Percentiles rank a stretch among this genome's conserved stretches.
Evolutionary conservation across 129 eudicot species (phyloP).

Genomic region (Oenanthe sinensis): DNA sequence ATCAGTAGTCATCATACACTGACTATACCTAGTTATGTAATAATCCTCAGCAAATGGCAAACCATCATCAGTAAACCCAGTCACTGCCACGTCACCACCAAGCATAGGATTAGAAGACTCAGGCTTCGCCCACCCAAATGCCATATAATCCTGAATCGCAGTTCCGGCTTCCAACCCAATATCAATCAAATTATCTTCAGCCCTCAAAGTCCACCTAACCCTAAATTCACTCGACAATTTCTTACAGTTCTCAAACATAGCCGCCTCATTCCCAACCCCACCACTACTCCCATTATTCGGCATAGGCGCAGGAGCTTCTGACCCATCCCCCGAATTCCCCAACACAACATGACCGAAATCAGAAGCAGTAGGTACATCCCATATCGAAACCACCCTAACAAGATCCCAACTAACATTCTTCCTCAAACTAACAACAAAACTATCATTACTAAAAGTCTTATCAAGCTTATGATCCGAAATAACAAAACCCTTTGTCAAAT

Average conservation of each 20-base stretch:
- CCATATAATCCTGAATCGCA: constrained; percentile 60
- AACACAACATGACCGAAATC: constrained; percentile 70
- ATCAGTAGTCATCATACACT: constrained; percentile 47
- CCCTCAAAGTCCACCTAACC: constrained; percentile 69
- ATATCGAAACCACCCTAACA: constrained; percentile 53
- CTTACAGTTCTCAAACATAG: constrained; percentile 84
- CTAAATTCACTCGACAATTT: constrained; percentile 52
- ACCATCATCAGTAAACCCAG: constrained; percentile 69
- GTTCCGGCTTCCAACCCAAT: constrained; percentile 81
- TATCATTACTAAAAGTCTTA: constrained; percentile 46
- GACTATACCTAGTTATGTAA: constrained; percentile 60
- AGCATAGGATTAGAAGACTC: constrained; percentile 54
- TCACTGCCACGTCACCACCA: constrained; percentile 65
- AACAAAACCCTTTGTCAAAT: constrained; percentile 72
- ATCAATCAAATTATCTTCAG: constrained; percentile 48
- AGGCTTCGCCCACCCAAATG: constrained; percentile 88
- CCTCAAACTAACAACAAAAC: constrained; percentile 45
- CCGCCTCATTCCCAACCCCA: constrained; percentile 32
- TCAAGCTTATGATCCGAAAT: constrained; percentile 60
- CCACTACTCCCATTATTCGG: constrained; percentile 16
- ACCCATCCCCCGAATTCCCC: constrained; percentile 16
- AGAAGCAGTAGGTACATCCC: constrained; percentile 63
- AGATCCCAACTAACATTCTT: constrained; percentile 73
- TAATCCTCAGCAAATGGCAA: constrained; percentile 75
- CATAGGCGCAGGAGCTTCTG: constrained; percentile 20